These are phyloP conservation scores for Kodamaea nitidulidarum DNA, from an alignment of 805 yeast species.

Conservation along the genomic window DNA sequence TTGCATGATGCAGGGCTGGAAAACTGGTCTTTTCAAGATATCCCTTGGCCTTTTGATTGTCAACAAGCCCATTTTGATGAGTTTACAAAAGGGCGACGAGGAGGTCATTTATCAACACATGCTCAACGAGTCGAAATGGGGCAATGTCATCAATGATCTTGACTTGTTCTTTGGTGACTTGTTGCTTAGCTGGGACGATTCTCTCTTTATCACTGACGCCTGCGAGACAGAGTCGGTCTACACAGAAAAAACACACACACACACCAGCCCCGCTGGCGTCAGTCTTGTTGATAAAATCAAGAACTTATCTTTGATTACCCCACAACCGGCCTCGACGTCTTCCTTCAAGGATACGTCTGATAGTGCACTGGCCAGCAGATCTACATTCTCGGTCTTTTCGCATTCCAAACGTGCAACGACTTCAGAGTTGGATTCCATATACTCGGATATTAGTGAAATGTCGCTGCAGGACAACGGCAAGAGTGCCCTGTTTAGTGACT, in stretches of 20 bases:
- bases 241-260: not conserved
- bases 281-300: conserved; percentile 28
- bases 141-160: conserved; percentile 33
- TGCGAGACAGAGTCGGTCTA: conserved; percentile 5
- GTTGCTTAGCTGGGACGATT: conserved; percentile 34
- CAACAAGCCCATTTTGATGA: conserved; percentile 44
- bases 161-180: conserved; percentile 38
- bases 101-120: conserved; percentile 43
- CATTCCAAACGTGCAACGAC: conserved; percentile 5
- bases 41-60: conserved; percentile 49
- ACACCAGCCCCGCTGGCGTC: conserved; percentile 1
- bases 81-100: conserved; percentile 32
- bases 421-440: conserved; percentile 15
- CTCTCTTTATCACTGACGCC: conserved; percentile 17
- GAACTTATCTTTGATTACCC: conserved; percentile 17
- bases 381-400: conserved; percentile 22
- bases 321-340: conserved; percentile 11
- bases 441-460: conserved; percentile 15
- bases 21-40: conserved; percentile 48
- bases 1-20: conserved; percentile 52
- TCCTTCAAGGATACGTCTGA: conserved; percentile 11
- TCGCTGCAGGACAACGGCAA: conserved; percentile 11
- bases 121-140: conserved; percentile 43
- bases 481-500: conserved; percentile 15
- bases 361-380: conserved; percentile 14